phyloP scores from a whole-genome alignment of 352 stramenopile species.

The Phytophthora boehmeriae region DNA sequence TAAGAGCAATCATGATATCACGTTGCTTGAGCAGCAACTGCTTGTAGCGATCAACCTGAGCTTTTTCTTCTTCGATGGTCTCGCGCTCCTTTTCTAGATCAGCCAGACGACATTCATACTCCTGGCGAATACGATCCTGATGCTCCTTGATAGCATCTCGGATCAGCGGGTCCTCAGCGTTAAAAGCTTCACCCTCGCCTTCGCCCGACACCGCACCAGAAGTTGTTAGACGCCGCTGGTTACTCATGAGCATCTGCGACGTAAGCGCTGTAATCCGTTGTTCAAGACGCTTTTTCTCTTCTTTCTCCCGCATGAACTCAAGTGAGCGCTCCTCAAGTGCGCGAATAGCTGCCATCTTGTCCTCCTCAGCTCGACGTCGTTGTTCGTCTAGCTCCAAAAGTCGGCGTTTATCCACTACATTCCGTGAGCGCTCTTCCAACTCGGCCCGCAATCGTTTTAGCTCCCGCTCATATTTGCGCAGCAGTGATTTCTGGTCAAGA shows the following conservation, averaged over 20 bases:
- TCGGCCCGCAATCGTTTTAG: conserved; percentile 92
- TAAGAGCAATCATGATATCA: conserved; percentile 97
- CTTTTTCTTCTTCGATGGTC: conserved; percentile 95
- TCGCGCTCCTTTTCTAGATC: conserved; percentile 95
- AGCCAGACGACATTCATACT: conserved; percentile 91
- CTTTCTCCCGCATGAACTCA: conserved; percentile 96
- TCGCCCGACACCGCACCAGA: conserved; percentile 8
- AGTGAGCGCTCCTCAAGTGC: conserved; percentile 90
- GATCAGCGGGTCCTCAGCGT: conserved; percentile 81
- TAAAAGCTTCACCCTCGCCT: conserved; percentile 40
- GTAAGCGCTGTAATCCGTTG: conserved; percentile 93
- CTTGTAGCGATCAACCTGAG: conserved; percentile 96
- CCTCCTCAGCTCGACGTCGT: conserved; percentile 88
- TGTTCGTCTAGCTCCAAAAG: conserved; percentile 92
- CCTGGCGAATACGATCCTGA: conserved; percentile 89
- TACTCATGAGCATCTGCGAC: conserved; percentile 92
- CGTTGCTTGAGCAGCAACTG: conserved; percentile 95
- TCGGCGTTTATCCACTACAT: conserved; percentile 93
- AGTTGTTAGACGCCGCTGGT: conserved; percentile 42
- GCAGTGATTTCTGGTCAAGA: conserved; percentile 91
- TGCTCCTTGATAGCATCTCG: conserved; percentile 89
- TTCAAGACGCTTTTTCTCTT: conserved; percentile 95
- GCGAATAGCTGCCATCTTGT: conserved; percentile 95
- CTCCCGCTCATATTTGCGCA: conserved; percentile 96
- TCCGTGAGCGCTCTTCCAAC: conserved; percentile 92